These are phyloP conservation scores for Coleophoma eucalyptorum DNA, from an alignment of 2,329 filamentous ascomycete species.

Conservation along the genomic window DNA sequence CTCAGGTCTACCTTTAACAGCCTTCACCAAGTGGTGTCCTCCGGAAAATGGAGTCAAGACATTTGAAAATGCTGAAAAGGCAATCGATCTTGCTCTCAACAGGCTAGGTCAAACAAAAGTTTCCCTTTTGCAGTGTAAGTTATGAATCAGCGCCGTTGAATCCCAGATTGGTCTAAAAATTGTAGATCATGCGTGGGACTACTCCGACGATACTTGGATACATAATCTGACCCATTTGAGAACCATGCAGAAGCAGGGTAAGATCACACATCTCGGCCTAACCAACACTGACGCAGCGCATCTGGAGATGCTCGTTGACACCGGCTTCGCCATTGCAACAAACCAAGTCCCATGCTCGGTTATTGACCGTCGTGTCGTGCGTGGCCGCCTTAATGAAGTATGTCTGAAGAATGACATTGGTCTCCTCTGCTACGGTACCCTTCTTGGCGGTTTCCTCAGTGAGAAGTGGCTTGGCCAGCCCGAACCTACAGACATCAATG, in stretches of 20 bases:
- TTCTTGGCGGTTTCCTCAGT: slow-evolving; percentile 24
- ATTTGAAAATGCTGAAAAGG: slow-evolving; percentile 18
- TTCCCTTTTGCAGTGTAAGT: slow-evolving; percentile 20
- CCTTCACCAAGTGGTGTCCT: slow-evolving; percentile 23
- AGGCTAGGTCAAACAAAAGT: slow-evolving; percentile 22
- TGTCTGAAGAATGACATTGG: slow-evolving; percentile 21
- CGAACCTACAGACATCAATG: slow-evolving; percentile 16
- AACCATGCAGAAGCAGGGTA: slow-evolving; percentile 19
- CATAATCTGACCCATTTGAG: slow-evolving; percentile 27
- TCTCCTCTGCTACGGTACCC: slow-evolving; percentile 27
- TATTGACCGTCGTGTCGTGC: slow-evolving; percentile 23
- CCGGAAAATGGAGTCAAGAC: slow-evolving; percentile 11
- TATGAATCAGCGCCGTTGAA: background rate
- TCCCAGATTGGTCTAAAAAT: background rate
- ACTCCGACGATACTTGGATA: slow-evolving; percentile 26
- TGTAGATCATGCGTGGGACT: slow-evolving; percentile 27
- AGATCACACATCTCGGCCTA: slow-evolving; percentile 24
- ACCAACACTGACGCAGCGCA: slow-evolving; percentile 29
- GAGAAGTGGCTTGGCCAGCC: slow-evolving; percentile 22
- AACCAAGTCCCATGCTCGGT: slow-evolving; percentile 29
- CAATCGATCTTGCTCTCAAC: slow-evolving; percentile 21
- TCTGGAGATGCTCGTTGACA: slow-evolving; percentile 24
- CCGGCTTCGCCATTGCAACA: slow-evolving; percentile 25
- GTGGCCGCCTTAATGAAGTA: slow-evolving; percentile 19
- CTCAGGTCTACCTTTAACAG: slow-evolving; percentile 2